Evolutionary conservation across 1,139 yeast genomes (phyloP), one percentile per base, ranked within the genome.

Genomic region (Scheffersomyces titani): DNA sequence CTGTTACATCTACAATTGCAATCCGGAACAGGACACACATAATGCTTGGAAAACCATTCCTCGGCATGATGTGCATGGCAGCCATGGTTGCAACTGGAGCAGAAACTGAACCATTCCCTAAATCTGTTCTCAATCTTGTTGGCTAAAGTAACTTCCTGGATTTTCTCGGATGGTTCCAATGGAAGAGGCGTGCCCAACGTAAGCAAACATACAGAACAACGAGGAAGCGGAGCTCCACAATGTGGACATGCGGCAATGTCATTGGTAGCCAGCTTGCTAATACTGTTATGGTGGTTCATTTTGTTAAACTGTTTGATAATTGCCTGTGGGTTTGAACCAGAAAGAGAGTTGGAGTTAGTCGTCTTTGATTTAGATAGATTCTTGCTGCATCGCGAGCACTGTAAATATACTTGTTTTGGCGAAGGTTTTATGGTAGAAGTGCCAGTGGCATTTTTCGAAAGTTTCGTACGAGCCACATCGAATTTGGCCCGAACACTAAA

Each of bases 51-150:
- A 68, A 94, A 94, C 98, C 98, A 94, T 67, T 92, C 97, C 63
- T 90, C 92, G 0, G 98, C 98, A 70, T 94, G 98, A 18, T 89
- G 92, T 0, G 97, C 93, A 74, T 94, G 99, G 82, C 89, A 87
- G 1, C 98, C 97, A 67, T 94, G 98, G 68, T 89, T 91, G 70
- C 98, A 94, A 30, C 88, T 85, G 61, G 94, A 76, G 68, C 99
- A 94, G 71, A 92, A 92, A 62, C 96, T 90, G 63, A 94, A 92
- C 97, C 97, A 87, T 61, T 87, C 86, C 58, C 81, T 72, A 68
- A 85, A 83, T 57, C 76, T 75, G 50, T 74, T 73, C 53, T 73
- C 80, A 51, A 72, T 72, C 48, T 65, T 64, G 44, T 63, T 63
- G 7, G 62, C 63, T 24, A 59, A 20, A 3, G 67, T 60, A 19